Conservation (phyloP, 345 rosid species). For the Hibiscus mutabilis region DNA sequence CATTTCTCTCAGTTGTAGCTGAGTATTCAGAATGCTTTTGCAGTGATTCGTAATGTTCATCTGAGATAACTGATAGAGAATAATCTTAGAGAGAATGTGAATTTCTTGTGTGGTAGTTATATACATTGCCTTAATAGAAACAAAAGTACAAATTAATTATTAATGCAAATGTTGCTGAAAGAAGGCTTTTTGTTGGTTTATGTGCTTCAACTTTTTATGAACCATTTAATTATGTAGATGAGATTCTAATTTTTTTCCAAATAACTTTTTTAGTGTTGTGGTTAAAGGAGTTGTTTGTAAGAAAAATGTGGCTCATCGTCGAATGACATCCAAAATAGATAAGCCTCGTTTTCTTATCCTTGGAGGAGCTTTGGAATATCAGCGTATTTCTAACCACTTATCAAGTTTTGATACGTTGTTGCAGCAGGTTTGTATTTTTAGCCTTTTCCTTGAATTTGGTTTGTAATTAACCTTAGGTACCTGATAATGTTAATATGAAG, state of each 20-base stretch:
- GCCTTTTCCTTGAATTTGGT: slow-evolving; percentile 14
- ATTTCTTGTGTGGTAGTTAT: neutral
- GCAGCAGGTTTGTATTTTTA: slow-evolving; percentile 64
- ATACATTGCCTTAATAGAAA: neutral
- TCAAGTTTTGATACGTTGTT: slow-evolving; percentile 85
- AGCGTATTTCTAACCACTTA: slow-evolving; percentile 76
- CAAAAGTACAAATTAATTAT: neutral
- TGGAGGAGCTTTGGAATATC: slow-evolving; percentile 95
- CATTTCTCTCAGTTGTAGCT: neutral
- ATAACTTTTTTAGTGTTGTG: slow-evolving; percentile 48
- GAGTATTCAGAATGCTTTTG: neutral
- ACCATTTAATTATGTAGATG: slow-evolving; percentile 20
- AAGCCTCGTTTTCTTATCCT: slow-evolving; percentile 79
- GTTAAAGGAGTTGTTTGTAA: slow-evolving; percentile 92
- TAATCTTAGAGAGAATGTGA: neutral
- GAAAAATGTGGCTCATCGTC: slow-evolving; percentile 95
- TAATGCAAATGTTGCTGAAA: neutral
- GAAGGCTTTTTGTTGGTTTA: neutral
- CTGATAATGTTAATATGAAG: slow-evolving; percentile 1
- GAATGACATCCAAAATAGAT: slow-evolving; percentile 80
- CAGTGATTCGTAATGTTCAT: neutral
- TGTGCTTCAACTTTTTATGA: neutral
- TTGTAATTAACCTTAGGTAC: slow-evolving; percentile 13
- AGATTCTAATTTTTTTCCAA: slow-evolving; percentile 18
- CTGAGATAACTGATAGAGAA: neutral